A percentile compares a stretch with the other conserved stretches of the same genome.
Conservation (phyloP, 2,329 filamentous ascomycete species). For the Akanthomyces lecanii region DNA sequence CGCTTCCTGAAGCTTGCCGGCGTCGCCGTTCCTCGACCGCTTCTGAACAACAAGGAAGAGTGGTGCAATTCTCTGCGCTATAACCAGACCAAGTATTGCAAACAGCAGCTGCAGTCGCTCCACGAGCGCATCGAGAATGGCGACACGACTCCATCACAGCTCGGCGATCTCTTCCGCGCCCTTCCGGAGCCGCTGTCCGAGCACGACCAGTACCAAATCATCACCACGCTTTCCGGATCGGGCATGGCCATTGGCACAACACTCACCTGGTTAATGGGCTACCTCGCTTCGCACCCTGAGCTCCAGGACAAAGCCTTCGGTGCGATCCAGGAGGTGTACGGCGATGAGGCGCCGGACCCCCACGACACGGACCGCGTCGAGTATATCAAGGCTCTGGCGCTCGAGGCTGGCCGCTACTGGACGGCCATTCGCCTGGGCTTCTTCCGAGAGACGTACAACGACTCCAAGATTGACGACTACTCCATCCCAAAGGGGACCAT, state of each 20-base stretch:
- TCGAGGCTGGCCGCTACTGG: slow-evolving; percentile 14
- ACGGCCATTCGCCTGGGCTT: slow-evolving; percentile 15
- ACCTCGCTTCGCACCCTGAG: slow-evolving; percentile 15
- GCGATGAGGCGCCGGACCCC: slow-evolving; percentile 10
- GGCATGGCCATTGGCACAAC: slow-evolving; percentile 15
- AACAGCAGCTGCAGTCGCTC: slow-evolving; percentile 11
- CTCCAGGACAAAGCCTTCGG: slow-evolving; percentile 16
- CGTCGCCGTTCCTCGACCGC: background rate
- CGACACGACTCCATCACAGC: slow-evolving; percentile 15
- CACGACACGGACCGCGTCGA: slow-evolving; percentile 18
- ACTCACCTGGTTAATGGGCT: slow-evolving; percentile 9
- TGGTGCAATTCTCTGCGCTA: background rate
- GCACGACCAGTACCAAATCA: slow-evolving; percentile 11
- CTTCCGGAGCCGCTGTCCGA: slow-evolving; percentile 5
- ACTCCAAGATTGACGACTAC: slow-evolving; percentile 7
- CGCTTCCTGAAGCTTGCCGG: background rate
- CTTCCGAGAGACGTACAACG: slow-evolving; percentile 9
- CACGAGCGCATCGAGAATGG: slow-evolving; percentile 12
- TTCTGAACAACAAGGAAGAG: background rate
- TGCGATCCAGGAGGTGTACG: slow-evolving; percentile 12
- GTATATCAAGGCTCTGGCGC: slow-evolving; percentile 11
- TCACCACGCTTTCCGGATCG: slow-evolving; percentile 1
- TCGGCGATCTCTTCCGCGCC: slow-evolving; percentile 15
- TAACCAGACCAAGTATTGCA: slow-evolving; percentile 10
- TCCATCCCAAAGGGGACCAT: slow-evolving; percentile 14